Conservation (phyloP, 2,329 filamentous ascomycete genomes). For the Xylariaceae sp. region DNA sequence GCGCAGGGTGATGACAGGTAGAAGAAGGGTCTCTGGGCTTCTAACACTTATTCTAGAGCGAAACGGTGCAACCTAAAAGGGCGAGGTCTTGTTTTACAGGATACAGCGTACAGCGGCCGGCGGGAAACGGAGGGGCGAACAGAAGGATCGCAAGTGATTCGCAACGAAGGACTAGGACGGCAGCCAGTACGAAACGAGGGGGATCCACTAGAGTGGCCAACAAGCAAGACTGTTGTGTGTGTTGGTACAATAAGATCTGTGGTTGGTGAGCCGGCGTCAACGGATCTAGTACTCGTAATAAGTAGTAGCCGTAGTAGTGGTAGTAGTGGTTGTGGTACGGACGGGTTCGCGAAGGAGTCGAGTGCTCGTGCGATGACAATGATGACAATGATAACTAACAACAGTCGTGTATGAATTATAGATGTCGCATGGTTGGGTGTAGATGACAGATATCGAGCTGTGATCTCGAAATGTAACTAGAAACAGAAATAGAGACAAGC, state of each 20-base stretch:
- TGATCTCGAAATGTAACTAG: neutral
- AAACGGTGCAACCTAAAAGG: slow-evolving; percentile 22
- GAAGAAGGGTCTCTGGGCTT: slow-evolving; percentile 7
- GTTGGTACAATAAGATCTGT: neutral
- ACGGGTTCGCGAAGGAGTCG: neutral
- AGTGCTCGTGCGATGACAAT: neutral
- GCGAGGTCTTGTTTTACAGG: slow-evolving; percentile 17
- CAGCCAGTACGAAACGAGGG: slow-evolving; percentile 5
- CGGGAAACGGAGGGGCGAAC: slow-evolving; percentile 21
- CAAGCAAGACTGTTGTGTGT: neutral
- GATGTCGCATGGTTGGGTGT: neutral
- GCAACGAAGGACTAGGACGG: slow-evolving; percentile 21
- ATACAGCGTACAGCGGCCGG: slow-evolving; percentile 19
- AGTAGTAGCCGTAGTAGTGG: too few species aligned
- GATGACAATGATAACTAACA: too few species aligned
- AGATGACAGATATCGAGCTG: neutral
- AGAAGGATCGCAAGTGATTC: slow-evolving; percentile 16
- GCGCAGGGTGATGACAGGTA: slow-evolving; percentile 3
- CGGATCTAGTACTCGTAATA: slow-evolving; percentile 10
- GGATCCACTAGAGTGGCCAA: slow-evolving; percentile 15
- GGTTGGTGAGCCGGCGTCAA: neutral
- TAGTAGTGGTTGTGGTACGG: too few species aligned
- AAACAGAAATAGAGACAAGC: neutral
- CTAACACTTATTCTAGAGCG: slow-evolving; percentile 21
- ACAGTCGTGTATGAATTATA: neutral